Percentiles rank a stretch among this genome's conserved stretches.
phyloP scores from a whole-genome alignment of 2,329 filamentous ascomycete species.

The Blastomyces silverae region DNA sequence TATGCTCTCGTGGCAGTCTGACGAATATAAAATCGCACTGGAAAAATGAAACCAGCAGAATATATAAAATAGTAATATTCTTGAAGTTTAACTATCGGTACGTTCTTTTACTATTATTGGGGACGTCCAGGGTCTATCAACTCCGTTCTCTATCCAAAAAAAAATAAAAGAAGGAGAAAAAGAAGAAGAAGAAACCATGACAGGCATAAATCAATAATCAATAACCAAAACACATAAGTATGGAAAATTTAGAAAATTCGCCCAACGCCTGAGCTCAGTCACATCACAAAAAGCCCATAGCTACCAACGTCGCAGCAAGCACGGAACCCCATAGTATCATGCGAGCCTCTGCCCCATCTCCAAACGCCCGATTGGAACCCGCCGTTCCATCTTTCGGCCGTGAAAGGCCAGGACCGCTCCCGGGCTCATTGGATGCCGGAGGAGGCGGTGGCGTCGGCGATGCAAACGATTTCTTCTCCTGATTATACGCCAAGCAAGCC shows the following conservation, averaged over 20 bases:
- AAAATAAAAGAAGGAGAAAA: no score
- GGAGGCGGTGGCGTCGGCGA: slow-evolving; percentile 7
- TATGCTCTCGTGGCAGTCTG: no score
- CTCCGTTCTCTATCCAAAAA: neutral
- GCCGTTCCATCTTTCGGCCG: neutral
- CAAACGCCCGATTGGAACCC: neutral
- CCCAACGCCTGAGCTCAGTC: neutral
- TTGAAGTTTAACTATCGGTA: neutral
- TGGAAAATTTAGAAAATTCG: neutral
- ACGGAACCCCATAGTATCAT: neutral
- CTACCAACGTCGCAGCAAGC: neutral
- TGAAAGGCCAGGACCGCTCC: neutral
- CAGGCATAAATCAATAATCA: neutral
- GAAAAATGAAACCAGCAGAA: neutral
- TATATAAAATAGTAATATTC: neutral
- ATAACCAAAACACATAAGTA: neutral
- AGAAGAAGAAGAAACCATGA: no score
- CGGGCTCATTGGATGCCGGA: neutral
- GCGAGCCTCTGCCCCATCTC: neutral
- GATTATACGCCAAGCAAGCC: slow-evolving; percentile 22
- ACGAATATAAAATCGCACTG: no score
- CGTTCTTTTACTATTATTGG: neutral
- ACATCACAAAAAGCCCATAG: neutral
- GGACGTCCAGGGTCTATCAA: no score
- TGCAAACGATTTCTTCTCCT: slow-evolving; percentile 16